A percentile compares a stretch with the other conserved stretches of the same genome.
Evolutionary conservation across 805 yeast genomes (phyloP).

Genomic region (Yarrowia sp.): DNA sequence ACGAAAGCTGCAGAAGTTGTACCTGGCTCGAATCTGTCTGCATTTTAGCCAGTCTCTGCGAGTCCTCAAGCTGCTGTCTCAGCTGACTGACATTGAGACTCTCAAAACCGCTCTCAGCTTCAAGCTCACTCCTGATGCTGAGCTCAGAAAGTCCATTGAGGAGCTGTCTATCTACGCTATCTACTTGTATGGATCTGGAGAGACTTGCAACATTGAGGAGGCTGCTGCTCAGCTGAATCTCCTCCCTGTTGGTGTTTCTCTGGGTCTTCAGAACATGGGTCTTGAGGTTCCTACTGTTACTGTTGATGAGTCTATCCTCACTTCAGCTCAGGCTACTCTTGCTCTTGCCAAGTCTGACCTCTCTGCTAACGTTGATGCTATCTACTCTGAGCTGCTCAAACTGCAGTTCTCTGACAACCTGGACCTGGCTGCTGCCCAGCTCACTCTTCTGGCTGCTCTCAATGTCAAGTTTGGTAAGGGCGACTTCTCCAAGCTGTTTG

Average conservation of each 20-base stretch:
- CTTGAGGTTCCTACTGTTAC: not conserved
- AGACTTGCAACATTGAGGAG: not conserved
- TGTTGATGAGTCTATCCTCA: not conserved
- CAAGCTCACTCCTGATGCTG: slow-evolving; percentile 53
- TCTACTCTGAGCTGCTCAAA: not conserved
- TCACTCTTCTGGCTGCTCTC: slow-evolving; percentile 17
- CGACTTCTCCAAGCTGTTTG: not conserved
- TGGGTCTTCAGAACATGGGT: slow-evolving; percentile 9
- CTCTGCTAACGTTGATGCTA: not conserved
- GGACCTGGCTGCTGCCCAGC: slow-evolving; percentile 7
- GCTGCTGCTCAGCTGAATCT: slow-evolving; percentile 1
- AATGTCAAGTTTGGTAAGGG: slow-evolving; percentile 1
- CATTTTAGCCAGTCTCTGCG: slow-evolving; percentile 13
- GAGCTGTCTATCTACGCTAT: slow-evolving; percentile 49
- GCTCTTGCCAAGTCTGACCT: not conserved
- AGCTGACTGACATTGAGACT: not conserved
- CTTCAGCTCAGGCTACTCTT: slow-evolving; percentile 2
- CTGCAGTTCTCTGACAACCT: not conserved
- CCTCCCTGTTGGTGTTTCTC: slow-evolving; percentile 1
- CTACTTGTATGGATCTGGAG: slow-evolving; percentile 9
- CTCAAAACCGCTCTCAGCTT: not conserved
- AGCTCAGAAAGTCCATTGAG: slow-evolving; percentile 84
- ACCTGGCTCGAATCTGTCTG: slow-evolving; percentile 9
- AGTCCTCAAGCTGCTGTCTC: not conserved
- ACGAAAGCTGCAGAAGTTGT: slow-evolving; percentile 4